Percentiles rank a stretch among this genome's conserved stretches.
phyloP scores from a whole-genome alignment of 768 basidiomycete genomes.

The Russula sp. region DNA sequence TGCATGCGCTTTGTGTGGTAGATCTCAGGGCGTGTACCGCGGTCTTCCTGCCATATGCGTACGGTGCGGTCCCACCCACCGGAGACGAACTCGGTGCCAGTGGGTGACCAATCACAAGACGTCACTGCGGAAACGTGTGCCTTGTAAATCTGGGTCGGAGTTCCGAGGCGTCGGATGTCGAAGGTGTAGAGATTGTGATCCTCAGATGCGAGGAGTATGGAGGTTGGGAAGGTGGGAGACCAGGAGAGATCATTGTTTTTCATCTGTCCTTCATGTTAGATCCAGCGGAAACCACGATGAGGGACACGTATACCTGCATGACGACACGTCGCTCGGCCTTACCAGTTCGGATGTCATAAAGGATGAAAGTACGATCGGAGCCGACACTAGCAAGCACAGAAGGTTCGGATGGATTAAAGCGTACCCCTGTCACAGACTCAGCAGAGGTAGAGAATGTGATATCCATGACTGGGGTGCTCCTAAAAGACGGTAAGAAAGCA shows the following conservation, averaged over 20 bases:
- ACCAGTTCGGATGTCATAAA: conserved; percentile 95
- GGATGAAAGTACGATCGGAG: conserved; percentile 88
- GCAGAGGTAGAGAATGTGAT: conserved; percentile 80
- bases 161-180: conserved; percentile 77
- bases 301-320: conserved; percentile 59
- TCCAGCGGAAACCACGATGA: background rate
- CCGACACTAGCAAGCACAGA: conserved; percentile 94
- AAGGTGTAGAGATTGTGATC: conserved; percentile 99
- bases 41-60: conserved; percentile 85
- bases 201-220: conserved; percentile 90
- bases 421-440: conserved; percentile 82
- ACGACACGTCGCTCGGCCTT: conserved; percentile 89
- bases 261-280: conserved; percentile 44
- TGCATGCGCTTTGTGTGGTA: conserved; percentile 99
- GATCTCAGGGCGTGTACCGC: conserved; percentile 74
- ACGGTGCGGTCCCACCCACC: conserved; percentile 96
- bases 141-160: conserved; percentile 91
- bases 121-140: conserved; percentile 95
- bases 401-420: conserved; percentile 91
- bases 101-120: conserved; percentile 96
- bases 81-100: conserved; percentile 90
- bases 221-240: conserved; percentile 94
- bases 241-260: conserved; percentile 84
- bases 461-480: conserved; percentile 79
- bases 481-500: conserved; percentile 26